phyloP scores from a whole-genome alignment of 2,329 filamentous ascomycete species.

The Verticillium tricorpus region DNA sequence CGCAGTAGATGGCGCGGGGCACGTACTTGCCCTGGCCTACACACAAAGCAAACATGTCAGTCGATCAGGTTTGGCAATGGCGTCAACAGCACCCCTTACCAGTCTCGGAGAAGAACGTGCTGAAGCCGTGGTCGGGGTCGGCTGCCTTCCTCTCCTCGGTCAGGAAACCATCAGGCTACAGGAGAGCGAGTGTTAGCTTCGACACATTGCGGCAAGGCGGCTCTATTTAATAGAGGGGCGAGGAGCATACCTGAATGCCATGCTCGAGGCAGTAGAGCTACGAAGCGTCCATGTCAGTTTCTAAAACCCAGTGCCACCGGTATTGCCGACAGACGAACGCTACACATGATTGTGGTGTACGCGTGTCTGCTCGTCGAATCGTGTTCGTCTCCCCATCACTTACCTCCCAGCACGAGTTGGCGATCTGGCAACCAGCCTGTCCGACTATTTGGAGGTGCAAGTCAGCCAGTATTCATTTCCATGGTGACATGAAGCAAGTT shows the following conservation, averaged over 20 bases:
- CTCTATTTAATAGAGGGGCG: neutral
- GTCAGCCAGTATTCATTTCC: neutral
- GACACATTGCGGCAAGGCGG: neutral
- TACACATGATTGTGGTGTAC: neutral
- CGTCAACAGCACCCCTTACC: constrained; percentile 51
- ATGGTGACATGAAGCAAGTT: too few relatives aligned
- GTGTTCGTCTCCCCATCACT: constrained; percentile 32
- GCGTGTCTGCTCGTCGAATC: neutral
- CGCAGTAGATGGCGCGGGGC: constrained; percentile 97
- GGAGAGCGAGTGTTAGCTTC: constrained; percentile 5
- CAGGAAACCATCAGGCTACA: constrained; percentile 96
- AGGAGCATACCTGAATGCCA: constrained; percentile 82
- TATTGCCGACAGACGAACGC: too few relatives aligned
- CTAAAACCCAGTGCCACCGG: too few relatives aligned
- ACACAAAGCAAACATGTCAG: constrained; percentile 16
- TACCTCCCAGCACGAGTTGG: constrained; percentile 99
- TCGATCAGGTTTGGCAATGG: neutral
- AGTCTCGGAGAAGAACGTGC: constrained; percentile 99
- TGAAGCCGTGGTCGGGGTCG: constrained; percentile 95
- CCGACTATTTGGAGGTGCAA: constrained; percentile 64
- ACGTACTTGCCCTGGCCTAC: constrained; percentile 97
- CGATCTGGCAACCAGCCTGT: constrained; percentile 99
- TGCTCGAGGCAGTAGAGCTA: constrained; percentile 99
- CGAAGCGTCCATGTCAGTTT: constrained; percentile 11
- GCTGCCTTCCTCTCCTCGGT: constrained; percentile 95